phyloP scores from a whole-genome alignment of 805 yeast species.

The Ogataea zsoltii region DNA sequence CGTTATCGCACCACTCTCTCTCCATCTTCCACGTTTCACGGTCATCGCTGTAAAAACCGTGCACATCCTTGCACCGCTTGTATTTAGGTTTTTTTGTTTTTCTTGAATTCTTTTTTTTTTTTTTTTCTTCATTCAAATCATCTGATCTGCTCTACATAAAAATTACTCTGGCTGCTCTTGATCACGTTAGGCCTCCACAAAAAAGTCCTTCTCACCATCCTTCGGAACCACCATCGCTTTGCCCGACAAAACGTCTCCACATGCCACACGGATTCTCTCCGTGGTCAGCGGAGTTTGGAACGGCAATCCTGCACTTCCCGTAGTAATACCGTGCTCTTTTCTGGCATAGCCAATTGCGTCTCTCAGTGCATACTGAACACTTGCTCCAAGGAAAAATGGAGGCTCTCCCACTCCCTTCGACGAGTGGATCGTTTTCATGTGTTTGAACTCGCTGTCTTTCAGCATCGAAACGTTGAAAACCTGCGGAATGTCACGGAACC shows the following conservation, averaged over 20 bases:
- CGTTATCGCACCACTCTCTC: too few relatives aligned
- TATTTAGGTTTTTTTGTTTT: too few relatives aligned
- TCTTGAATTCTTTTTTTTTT: too few relatives aligned
- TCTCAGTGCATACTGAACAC: conserved; percentile 45
- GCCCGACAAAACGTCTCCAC: conserved; percentile 38
- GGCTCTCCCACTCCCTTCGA: conserved; percentile 54
- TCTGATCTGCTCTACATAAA: too few relatives aligned
- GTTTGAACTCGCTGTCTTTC: conserved; percentile 42
- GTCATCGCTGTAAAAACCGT: too few relatives aligned
- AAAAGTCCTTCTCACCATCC: conserved; percentile 35
- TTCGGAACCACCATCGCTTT: conserved; percentile 36
- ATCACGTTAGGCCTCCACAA: conserved; percentile 33
- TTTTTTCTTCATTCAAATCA: too few relatives aligned
- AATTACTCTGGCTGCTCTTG: too few relatives aligned
- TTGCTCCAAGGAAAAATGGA: conserved; percentile 46
- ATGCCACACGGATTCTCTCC: conserved; percentile 41
- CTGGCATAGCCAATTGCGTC: conserved; percentile 43
- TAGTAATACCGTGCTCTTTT: conserved; percentile 28
- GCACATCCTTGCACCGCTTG: too few relatives aligned
- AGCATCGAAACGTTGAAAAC: conserved; percentile 43
- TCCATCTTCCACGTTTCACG: too few relatives aligned
- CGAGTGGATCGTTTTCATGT: conserved; percentile 44
- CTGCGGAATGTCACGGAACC: conserved; percentile 49
- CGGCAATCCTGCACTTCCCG: conserved; percentile 26
- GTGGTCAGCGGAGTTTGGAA: conserved; percentile 44